Evolutionary conservation across 768 basidiomycete genomes (phyloP), one percentile per base, ranked within the genome.

Genomic region (Termitomyces sp.): DNA sequence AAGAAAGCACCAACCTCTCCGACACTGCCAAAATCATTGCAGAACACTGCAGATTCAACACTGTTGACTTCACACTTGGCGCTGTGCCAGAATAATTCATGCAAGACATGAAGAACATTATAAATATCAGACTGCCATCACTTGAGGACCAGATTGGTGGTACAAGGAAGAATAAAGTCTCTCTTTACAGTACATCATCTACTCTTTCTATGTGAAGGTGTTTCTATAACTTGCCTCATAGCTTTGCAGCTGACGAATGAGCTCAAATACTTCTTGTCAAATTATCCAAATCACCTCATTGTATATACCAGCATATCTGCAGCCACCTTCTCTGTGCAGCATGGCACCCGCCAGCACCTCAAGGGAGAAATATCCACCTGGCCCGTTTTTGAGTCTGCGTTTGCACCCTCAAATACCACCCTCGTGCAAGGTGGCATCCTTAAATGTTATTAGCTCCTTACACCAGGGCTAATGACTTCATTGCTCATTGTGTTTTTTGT

Each of bases 361-460:
- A 58, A 60, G 31, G 65, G 41, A 22, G 24, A 37, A 37, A n/a
- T 12, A 31, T 39, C 31, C 15, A 30, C 52, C 11, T 18, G 37
- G 12, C 52, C 52, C 6, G n/a, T 53, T 27, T 30, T 53, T 3
- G 39, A 54, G 9, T 54, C 39, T 27, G 18, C 31, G 27, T 30
- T n/a, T 53, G 52, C 59, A n/a, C 63, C 65, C 13, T 62, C 63
- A 53, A 78, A 78, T 57, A 66, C 74, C 11, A 75, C 77, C 18
- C 69, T 76, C 1, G 70, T 78, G 6, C 68, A 73, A 8, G 83
- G 80, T 24, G 87, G 89, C 11, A 84, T 92, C 57, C 78, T 93
- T 30, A 79, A 85, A 61, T 82, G 77, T 36, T 92, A 91, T 70
- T 89, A 91, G 67, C 79, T 91, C 48, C 81, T 93, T 50, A 90